phyloP scores from a whole-genome alignment of 2,329 filamentous ascomycete species.

The Diaporthe capsici region DNA sequence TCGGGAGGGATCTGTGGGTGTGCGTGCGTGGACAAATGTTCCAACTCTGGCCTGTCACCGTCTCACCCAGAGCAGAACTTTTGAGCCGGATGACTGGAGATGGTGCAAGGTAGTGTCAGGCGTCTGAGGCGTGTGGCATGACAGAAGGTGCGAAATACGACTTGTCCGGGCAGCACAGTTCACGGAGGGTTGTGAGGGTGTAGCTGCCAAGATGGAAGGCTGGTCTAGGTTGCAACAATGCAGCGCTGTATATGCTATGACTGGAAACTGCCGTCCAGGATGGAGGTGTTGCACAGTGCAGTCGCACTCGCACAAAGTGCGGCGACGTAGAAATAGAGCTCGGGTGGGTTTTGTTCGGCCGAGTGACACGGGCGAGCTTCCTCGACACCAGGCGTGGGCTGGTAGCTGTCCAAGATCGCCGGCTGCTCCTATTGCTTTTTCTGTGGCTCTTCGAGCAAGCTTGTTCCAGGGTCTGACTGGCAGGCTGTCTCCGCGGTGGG shows the following conservation, averaged over 20 bases:
- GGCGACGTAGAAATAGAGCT: slow-evolving; percentile 26
- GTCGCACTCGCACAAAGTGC: slow-evolving; percentile 11
- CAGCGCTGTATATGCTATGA: slow-evolving; percentile 12
- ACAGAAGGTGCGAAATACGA: not conserved
- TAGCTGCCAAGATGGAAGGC: not conserved
- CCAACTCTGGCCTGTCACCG: not conserved
- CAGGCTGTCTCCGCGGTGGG: not conserved
- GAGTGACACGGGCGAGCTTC: slow-evolving; percentile 2
- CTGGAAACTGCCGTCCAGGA: not conserved
- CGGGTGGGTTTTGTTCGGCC: slow-evolving; percentile 25
- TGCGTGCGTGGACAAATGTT: not conserved
- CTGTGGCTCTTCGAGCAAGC: not conserved
- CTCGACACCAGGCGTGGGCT: not conserved
- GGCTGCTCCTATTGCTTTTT: not conserved
- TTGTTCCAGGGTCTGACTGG: not conserved
- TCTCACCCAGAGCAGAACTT: not conserved
- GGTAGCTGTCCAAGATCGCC: not conserved
- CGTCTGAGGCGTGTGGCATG: slow-evolving; percentile 21
- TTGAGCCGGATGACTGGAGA: slow-evolving; percentile 9
- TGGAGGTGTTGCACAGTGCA: slow-evolving; percentile 23
- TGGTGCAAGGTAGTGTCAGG: slow-evolving; percentile 20
- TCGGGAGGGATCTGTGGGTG: slow-evolving; percentile 1
- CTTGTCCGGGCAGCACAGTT: not conserved
- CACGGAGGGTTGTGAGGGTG: not conserved
- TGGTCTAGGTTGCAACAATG: slow-evolving; percentile 6